Conservation (phyloP, 345 rosid genomes). For the Rhodamnia argentea region DNA sequence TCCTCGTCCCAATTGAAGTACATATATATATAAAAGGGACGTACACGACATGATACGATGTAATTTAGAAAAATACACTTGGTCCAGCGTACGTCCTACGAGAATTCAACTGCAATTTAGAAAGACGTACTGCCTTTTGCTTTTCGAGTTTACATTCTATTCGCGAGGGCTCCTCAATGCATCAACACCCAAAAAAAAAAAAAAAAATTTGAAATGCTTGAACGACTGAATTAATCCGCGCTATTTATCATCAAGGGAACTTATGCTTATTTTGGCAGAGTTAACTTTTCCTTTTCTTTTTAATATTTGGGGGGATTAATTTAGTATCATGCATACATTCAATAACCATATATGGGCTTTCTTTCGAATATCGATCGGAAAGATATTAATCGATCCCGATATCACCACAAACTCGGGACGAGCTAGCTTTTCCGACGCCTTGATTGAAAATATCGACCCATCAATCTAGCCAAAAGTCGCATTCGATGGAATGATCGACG, state of each 20-base stretch:
- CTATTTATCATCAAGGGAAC: not conserved
- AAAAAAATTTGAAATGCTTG: not conserved
- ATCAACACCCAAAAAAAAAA: too few relatives aligned
- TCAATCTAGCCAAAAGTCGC: too few relatives aligned
- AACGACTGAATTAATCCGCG: not conserved
- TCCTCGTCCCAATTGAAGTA: not conserved
- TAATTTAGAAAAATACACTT: not conserved
- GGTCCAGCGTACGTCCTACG: not conserved
- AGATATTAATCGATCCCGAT: not conserved
- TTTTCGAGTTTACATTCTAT: not conserved
- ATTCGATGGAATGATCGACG: too few relatives aligned
- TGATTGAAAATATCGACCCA: not conserved
- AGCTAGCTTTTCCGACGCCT: not conserved
- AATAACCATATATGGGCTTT: not conserved
- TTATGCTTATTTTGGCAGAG: not conserved
- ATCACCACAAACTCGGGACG: not conserved
- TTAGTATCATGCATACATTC: not conserved
- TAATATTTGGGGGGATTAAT: not conserved
- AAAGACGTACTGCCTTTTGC: too few relatives aligned
- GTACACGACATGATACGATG: rapidly evolving
- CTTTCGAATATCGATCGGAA: not conserved
- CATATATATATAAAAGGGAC: not conserved
- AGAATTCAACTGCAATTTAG: not conserved
- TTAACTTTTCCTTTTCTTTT: too few relatives aligned
- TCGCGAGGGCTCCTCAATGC: too few relatives aligned